Percentiles rank a stretch among this genome's conserved stretches.
These are phyloP conservation scores for Pestalotiopsis sp. DNA, from an alignment of 2,329 filamentous ascomycete species.

Conservation along the genomic window DNA sequence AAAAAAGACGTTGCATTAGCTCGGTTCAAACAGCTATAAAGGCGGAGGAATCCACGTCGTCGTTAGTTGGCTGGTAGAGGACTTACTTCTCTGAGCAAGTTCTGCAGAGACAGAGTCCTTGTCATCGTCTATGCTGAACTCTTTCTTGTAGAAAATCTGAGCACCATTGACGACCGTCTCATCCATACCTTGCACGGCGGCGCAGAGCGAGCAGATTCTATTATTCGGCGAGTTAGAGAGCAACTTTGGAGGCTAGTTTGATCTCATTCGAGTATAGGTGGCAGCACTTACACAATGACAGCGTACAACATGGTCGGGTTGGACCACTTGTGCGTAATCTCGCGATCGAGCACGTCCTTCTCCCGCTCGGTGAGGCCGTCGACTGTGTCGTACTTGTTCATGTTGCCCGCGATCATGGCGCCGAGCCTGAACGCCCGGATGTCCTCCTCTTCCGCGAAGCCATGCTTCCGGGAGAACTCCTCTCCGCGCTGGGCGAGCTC, in stretches of 20 bases:
- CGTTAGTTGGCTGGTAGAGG: background rate
- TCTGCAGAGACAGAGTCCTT: slow-evolving; percentile 24
- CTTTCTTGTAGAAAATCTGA: slow-evolving; percentile 63
- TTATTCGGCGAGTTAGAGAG: background rate
- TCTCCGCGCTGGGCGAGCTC: slow-evolving; percentile 59
- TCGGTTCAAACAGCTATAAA: background rate
- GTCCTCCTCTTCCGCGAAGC: slow-evolving; percentile 57
- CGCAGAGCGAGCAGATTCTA: slow-evolving; percentile 41
- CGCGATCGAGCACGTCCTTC: slow-evolving; percentile 56
- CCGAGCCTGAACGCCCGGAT: slow-evolving; percentile 62
- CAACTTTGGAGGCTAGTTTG: background rate
- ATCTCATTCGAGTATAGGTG: background rate
- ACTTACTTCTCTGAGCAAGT: background rate
- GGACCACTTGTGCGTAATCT: slow-evolving; percentile 69
- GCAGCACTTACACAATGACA: slow-evolving; percentile 50
- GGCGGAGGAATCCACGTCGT: background rate
- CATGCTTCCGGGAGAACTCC: slow-evolving; percentile 58
- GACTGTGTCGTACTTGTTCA: slow-evolving; percentile 51
- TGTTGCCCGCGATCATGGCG: slow-evolving; percentile 58
- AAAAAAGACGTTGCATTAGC: slow-evolving; percentile 9
- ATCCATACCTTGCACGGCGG: slow-evolving; percentile 74
- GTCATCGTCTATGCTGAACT: slow-evolving; percentile 61
- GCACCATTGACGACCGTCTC: slow-evolving; percentile 72
- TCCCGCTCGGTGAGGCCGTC: slow-evolving; percentile 61
- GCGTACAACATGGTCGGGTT: slow-evolving; percentile 69